Base-by-base conservation (phyloP, 1,139 yeast species). In the Sugiyamaella pinicola region DNA sequence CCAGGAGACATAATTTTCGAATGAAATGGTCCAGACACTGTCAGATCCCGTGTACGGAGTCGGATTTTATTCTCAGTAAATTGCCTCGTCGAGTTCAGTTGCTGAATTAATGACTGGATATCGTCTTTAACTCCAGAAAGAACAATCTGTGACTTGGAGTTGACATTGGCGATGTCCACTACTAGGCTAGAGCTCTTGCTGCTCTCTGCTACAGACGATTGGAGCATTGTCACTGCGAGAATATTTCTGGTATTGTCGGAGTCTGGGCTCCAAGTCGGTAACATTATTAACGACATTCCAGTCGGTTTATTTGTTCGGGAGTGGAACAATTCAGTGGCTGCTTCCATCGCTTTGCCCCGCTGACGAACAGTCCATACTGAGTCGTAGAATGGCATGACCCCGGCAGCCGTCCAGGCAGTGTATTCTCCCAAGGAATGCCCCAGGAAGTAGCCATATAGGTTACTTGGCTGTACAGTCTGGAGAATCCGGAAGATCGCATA, bases 371-470 rank as follows among this genome's bases (percentile, higher is more conserved):
- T 65, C 56, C 64, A 61, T n/a, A 81, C 66, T 0, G 82, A 82
- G 7, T 76, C 69, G 2, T 66, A 55, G 10, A 80, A 65, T 34
- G 72, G 65, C 17, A 81, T 60, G 2, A 70, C 66, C 0, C 81
- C 82, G 12, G 78, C 69, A 7, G 79, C 71, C 1, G 75, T 64
- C 51, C 78, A 68, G 0, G 85, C 83, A 0, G 84, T 70, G 62
- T 79, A 82, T 64, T 83, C 87, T 2, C 87, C 87, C 12, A 83
- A 69, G 1, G 87, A 82, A 63, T 83, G 87, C 42, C 87, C 87
- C 58, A 80, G 58, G 33, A 49, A 53, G 35, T 45, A 49, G 15
- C 47, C 39, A 31, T 49, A 49, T 34, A 18, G 21, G 8, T 37
- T 35, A 21, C 17, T 18, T 7, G 48, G 58, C 53, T 65, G 66